These are phyloP conservation scores for Chaetothyriales sp. DNA, from an alignment of 2,329 filamentous ascomycete species.

Conservation along the genomic window DNA sequence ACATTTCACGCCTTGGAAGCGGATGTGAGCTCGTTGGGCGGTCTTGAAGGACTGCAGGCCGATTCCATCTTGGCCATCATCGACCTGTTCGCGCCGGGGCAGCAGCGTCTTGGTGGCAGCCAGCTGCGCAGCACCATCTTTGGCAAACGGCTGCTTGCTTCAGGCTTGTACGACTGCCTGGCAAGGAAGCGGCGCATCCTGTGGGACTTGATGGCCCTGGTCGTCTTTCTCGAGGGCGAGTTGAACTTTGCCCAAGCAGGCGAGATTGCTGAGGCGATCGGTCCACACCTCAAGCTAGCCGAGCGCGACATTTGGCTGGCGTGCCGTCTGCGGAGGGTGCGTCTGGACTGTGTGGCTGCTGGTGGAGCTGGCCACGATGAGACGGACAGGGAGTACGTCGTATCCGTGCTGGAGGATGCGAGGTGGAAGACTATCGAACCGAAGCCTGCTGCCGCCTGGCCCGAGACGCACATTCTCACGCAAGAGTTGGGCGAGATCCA, in stretches of 20 bases:
- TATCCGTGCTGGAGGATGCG: constrained; percentile 31
- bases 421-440: constrained; percentile 33
- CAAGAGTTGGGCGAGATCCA: constrained; percentile 32
- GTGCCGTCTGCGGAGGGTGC: constrained; percentile 26
- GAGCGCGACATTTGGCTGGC: constrained; percentile 56
- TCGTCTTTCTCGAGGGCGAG: constrained; percentile 77
- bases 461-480: constrained; percentile 31
- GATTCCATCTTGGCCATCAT: constrained; percentile 41
- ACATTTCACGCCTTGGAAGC: constrained; percentile 58
- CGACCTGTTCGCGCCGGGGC: constrained; percentile 32
- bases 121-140: constrained; percentile 10
- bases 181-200: constrained; percentile 59
- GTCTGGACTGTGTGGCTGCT: constrained; percentile 19
- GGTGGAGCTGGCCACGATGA: constrained; percentile 19
- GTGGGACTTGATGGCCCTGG: constrained; percentile 67
- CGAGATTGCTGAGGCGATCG: constrained; percentile 48
- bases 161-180: constrained; percentile 65
- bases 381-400: constrained; percentile 18
- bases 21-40: constrained; percentile 51
- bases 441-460: constrained; percentile 25
- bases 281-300: constrained; percentile 57
- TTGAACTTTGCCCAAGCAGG: constrained; percentile 54
- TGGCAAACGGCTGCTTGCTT: constrained; percentile 40
- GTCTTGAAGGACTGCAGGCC: constrained; percentile 35
- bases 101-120: constrained; percentile 53